These are phyloP conservation scores for Rhizopus arrhizus DNA, from an alignment of 371 early-diverging fungal species.

Conservation along the genomic window DNA sequence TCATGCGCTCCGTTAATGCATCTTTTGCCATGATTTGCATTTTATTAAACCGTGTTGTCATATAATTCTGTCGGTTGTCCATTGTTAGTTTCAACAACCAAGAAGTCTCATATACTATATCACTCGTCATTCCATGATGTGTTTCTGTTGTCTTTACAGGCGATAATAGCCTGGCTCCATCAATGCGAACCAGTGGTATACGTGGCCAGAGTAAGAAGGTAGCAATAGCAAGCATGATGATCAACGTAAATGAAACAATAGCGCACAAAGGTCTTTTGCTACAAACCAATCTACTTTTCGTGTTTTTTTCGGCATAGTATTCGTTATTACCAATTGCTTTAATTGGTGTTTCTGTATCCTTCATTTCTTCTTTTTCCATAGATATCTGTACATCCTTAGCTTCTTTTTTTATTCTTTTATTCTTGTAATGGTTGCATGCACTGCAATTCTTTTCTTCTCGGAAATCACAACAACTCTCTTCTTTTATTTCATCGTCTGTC, in stretches of 20 bases:
- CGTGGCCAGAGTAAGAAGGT: slow-evolving; percentile 36
- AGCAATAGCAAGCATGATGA: slow-evolving; percentile 20
- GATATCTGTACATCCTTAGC: not conserved
- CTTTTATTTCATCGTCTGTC: not conserved
- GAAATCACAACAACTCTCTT: not conserved
- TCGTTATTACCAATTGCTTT: not conserved
- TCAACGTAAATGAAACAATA: slow-evolving; percentile 18
- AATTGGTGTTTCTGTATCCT: not conserved
- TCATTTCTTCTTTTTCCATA: not conserved
- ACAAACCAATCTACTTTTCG: not conserved
- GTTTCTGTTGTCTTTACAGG: slow-evolving; percentile 27
- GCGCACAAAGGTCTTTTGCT: slow-evolving; percentile 24
- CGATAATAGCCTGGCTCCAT: slow-evolving; percentile 25
- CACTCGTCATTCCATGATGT: slow-evolving; percentile 19
- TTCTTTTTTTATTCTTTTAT: not conserved
- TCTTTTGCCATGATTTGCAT: slow-evolving; percentile 33
- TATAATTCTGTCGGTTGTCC: slow-evolving; percentile 37
- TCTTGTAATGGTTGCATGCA: not conserved
- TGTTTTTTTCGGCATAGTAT: not conserved
- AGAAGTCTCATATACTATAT: slow-evolving; percentile 31
- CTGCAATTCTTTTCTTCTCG: not conserved
- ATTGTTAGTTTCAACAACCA: slow-evolving; percentile 34
- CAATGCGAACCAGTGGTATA: slow-evolving; percentile 35
- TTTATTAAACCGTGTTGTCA: slow-evolving; percentile 26
- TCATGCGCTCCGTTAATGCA: slow-evolving; percentile 30